Evolutionary conservation across 768 basidiomycete species (phyloP).

Genomic region (Holtermannia corniformis): DNA sequence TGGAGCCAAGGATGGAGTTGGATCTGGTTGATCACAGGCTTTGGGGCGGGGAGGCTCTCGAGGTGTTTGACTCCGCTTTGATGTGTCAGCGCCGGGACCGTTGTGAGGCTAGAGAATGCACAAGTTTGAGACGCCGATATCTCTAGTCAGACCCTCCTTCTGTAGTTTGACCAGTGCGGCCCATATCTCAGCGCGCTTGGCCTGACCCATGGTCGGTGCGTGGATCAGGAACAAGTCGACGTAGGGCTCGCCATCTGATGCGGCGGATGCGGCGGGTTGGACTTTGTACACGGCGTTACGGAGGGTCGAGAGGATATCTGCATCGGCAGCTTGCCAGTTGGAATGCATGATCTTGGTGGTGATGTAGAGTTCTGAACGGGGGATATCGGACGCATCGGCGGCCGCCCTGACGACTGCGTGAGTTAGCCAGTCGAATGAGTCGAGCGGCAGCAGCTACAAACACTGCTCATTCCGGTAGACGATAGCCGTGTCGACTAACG

Average conservation of each 20-base stretch:
- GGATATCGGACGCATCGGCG: conserved; percentile 3
- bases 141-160: conserved; percentile 33
- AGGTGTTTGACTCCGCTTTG: conserved; percentile 36
- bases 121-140: conserved; percentile 40
- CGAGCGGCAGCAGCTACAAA: conserved; percentile 8
- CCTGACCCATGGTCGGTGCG: conserved; percentile 32
- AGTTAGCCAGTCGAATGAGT: no score
- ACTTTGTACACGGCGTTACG: conserved; percentile 18
- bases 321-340: neutral
- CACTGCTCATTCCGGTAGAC: conserved; percentile 30
- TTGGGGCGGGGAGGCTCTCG: conserved; percentile 21
- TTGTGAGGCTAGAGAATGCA: conserved; percentile 2
- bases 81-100: neutral
- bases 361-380: conserved; percentile 22
- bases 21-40: conserved; percentile 37
- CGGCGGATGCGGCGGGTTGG: conserved; percentile 1
- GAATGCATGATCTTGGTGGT: conserved; percentile 28
- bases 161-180: conserved; percentile 22
- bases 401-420: conserved; percentile 20
- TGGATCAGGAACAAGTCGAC: conserved; percentile 42
- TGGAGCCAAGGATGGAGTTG: conserved; percentile 54
- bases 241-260: conserved; percentile 9
- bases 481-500: conserved; percentile 23
- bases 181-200: conserved; percentile 34
- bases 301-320: conserved; percentile 3